These are phyloP conservation scores for Coemansia sp. DNA, from an alignment of 192 early-diverging fungal species.

Conservation along the genomic window DNA sequence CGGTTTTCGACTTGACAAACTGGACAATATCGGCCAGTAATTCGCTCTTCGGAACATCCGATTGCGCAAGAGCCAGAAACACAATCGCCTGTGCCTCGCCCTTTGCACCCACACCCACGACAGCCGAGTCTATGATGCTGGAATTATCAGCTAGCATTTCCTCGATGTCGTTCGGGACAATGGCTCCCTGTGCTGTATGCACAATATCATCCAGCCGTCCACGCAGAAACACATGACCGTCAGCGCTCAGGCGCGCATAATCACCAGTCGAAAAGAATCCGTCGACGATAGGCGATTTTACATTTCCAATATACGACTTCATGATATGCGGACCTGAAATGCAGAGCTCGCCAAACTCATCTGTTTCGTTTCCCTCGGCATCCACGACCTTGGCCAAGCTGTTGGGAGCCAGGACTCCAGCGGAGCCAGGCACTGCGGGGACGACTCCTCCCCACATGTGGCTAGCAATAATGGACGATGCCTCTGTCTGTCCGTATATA, in stretches of 20 bases:
- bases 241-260: slow-evolving; percentile 60
- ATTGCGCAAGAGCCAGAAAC: slow-evolving; percentile 11
- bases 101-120: slow-evolving; percentile 50
- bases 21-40: slow-evolving; percentile 11
- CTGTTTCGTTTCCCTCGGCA: slow-evolving; percentile 61
- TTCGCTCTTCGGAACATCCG: background rate
- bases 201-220: slow-evolving; percentile 84
- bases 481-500: slow-evolving; percentile 43
- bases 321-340: slow-evolving; percentile 81
- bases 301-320: slow-evolving; percentile 75
- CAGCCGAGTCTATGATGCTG: slow-evolving; percentile 63
- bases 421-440: slow-evolving; percentile 12
- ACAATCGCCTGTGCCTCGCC: slow-evolving; percentile 12
- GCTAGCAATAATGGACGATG: slow-evolving; percentile 22
- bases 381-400: slow-evolving; percentile 37
- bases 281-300: slow-evolving; percentile 59
- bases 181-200: slow-evolving; percentile 69
- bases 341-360: slow-evolving; percentile 75
- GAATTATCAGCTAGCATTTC: slow-evolving; percentile 62
- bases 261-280: slow-evolving; percentile 84
- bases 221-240: slow-evolving; percentile 62
- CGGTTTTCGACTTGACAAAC: slow-evolving; percentile 7
- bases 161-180: slow-evolving; percentile 84
- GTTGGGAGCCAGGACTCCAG: slow-evolving; percentile 42
- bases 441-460: slow-evolving; percentile 4